phyloP scores from a whole-genome alignment of 192 early-diverging fungal genomes.

The Coemansia sp. region DNA sequence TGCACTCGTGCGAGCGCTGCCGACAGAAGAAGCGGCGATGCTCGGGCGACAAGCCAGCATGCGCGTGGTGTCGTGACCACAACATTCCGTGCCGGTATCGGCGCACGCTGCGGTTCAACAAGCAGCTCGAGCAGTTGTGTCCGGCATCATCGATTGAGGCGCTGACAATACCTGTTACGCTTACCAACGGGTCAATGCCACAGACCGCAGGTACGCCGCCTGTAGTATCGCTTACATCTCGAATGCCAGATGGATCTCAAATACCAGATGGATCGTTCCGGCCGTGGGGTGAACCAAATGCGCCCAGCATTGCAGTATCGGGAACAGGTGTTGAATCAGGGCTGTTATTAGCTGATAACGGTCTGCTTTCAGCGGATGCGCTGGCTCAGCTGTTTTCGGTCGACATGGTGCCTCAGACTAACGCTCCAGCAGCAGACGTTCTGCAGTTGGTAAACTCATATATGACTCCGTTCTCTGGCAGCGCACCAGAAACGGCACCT shows the following conservation, averaged over 20 bases:
- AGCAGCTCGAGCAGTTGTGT: conserved; percentile 29
- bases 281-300: neutral
- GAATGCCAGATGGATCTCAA: too few species aligned
- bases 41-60: conserved; percentile 47
- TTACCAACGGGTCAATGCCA: neutral
- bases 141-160: conserved; percentile 25
- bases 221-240: neutral
- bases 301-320: neutral
- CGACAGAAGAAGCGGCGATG: conserved; percentile 54
- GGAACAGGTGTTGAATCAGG: neutral
- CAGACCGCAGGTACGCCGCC: neutral
- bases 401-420: conserved; percentile 42
- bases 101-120: conserved; percentile 47
- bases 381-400: conserved; percentile 44
- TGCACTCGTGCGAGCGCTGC: conserved; percentile 54
- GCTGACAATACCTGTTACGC: conserved; percentile 17
- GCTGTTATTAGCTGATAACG: neutral
- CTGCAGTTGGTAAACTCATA: conserved; percentile 41
- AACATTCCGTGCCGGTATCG: conserved; percentile 48
- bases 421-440: conserved; percentile 26
- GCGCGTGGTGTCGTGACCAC: conserved; percentile 46
- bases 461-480: conserved; percentile 34
- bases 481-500: conserved; percentile 11
- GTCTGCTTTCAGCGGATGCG: conserved; percentile 32
- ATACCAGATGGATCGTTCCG: neutral